Conservation (phyloP, 805 yeast genomes). For the Teunomyces tritomae region DNA sequence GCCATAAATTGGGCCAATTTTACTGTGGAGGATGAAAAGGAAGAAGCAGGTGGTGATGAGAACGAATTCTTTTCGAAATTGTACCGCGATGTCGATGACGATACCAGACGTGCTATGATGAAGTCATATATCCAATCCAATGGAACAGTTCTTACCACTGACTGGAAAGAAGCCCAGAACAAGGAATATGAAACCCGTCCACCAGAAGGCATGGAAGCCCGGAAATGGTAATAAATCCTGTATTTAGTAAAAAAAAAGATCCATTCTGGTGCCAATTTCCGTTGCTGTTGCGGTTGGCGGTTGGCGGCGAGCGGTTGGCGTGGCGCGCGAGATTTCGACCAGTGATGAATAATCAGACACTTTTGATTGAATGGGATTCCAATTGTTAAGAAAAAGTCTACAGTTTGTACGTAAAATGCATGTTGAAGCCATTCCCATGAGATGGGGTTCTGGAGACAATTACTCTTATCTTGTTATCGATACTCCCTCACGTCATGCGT, state of each 20-base stretch:
- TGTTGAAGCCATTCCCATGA: conserved; percentile 78
- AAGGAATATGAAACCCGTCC: conserved; percentile 65
- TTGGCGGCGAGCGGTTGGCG: too few species aligned
- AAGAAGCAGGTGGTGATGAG: conserved; percentile 46
- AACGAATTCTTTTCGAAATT: conserved; percentile 72
- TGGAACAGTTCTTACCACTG: conserved; percentile 91
- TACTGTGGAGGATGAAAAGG: conserved; percentile 45
- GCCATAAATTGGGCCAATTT: conserved; percentile 66
- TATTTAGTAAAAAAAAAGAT: neutral
- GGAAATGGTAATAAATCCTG: conserved; percentile 37
- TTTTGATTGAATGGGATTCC: neutral
- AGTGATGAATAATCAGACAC: neutral
- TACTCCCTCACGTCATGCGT: conserved; percentile 59
- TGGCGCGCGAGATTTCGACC: neutral
- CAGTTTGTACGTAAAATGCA: conserved; percentile 60
- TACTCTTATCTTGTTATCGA: conserved; percentile 81
- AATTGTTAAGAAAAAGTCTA: neutral
- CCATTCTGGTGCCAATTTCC: neutral
- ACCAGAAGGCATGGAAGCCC: conserved; percentile 70
- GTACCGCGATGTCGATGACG: conserved; percentile 80
- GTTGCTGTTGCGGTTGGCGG: neutral
- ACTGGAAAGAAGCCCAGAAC: conserved; percentile 83
- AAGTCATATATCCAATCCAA: conserved; percentile 90
- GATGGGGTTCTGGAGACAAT: conserved; percentile 94
- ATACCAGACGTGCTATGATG: conserved; percentile 92